Base-by-base conservation (phyloP, 2,329 filamentous ascomycete species). In the Fusarium austroafricanum region DNA sequence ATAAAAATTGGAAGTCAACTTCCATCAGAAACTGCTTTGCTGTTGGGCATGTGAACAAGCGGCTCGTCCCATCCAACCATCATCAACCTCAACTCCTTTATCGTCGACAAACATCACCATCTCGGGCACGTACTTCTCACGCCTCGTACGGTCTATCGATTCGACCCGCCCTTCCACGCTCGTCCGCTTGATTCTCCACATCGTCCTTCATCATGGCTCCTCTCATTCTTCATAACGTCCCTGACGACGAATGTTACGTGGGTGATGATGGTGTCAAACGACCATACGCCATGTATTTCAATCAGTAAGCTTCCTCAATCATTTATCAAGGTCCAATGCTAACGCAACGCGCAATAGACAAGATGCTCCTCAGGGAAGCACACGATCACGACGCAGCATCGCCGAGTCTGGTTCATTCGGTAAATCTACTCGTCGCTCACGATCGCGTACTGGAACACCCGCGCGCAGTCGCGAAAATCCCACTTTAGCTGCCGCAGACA, bases 201-300 rank as follows among this genome's bases (percentile, higher is more conserved):
- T 44, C 49, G 42, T 18, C 37, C 17, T 63, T 45, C 57, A 67
- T 62, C 68, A 90, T 90, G 87, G 84, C 87, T 58, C 89, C 89
- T 70, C 81, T 90, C 59, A 90, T 90, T 73, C 80, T 91, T 33
- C 89, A 91, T 75, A 90, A 90, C 75, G 89, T 90, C 67, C 88
- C 88, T 57, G 88, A 90, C 68, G 88, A 90, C 50, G 89, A 90
- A 75, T 85, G 88, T 49, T 90, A 90, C 75, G 79, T 87, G 8
- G 89, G 89, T 58, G 87, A 89, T 53, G 89, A 90, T 78, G 89
- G 89, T 64, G 76, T 90, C 67, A 86, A 87, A 76, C 81, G 89
- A 64, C 89, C 89, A 3, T 91, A 90, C 75, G 89, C 88, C 65
- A 88, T 90, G 84, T 83, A 89, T 37, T 89, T 88, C 73, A 84